Percentiles rank a stretch among this genome's conserved stretches.
Conservation (phyloP, 2,329 filamentous ascomycete genomes). For the Cryphonectria japonica region DNA sequence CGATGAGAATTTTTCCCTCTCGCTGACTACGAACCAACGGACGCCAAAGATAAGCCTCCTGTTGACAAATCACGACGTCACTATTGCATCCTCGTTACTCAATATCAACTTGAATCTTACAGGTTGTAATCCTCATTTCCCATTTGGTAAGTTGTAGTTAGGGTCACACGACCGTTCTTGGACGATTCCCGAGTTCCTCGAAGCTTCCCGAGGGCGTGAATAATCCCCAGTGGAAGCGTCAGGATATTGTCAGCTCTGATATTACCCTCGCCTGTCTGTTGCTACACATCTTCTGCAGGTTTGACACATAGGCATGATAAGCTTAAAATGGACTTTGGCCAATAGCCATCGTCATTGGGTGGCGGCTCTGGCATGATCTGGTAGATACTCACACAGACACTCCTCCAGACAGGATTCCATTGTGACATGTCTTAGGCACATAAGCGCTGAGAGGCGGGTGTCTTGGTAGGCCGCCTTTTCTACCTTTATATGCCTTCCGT, state of each 20-base stretch:
- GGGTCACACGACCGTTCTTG: not conserved
- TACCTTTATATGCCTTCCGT: not conserved
- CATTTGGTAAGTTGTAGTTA: not conserved
- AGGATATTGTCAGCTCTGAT: not conserved
- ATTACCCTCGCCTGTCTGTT: not conserved
- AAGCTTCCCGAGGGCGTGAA: not conserved
- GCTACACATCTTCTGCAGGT: not conserved
- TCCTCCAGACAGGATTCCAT: not conserved
- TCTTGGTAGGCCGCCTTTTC: not conserved
- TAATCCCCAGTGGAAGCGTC: not conserved
- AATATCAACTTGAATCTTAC: not conserved
- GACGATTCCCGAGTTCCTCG: not conserved
- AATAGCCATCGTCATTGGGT: not conserved
- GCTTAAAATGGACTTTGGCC: not conserved
- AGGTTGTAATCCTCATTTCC: not conserved
- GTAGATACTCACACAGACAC: not conserved
- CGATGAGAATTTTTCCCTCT: not conserved
- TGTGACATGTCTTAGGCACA: not conserved
- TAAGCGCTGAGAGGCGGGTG: not conserved
- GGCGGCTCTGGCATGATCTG: not conserved
- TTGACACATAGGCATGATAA: constrained; percentile 1
- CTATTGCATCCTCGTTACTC: not conserved
- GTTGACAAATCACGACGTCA: not conserved
- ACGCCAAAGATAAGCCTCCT: not conserved
- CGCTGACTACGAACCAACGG: not conserved